Evolutionary conservation across 2,329 filamentous ascomycete genomes (phyloP), one percentile per base, ranked within the genome.

Genomic region (Oidium heveae): DNA sequence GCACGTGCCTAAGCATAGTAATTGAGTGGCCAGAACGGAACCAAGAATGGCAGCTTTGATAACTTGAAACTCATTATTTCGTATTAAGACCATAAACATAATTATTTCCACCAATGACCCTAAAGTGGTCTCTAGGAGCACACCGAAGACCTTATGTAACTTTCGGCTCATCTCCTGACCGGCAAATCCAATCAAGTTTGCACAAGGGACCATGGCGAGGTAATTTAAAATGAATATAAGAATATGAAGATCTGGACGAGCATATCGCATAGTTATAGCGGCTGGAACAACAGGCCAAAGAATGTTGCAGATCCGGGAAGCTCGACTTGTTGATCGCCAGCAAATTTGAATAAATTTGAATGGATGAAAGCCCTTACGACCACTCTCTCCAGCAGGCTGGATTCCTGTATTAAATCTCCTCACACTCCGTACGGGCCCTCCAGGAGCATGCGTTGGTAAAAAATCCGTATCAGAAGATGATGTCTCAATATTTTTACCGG

Each of bases 91-190:
- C 71, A 89, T 82, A 67, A 93, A 89, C 24, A 93, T 69, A 47
- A 93, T 75, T 56, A 93, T 81, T 64, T 93, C 86, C 53, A 91
- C 84, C 12, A 87, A 68, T 0, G 82, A 84, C 2, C 82, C 84
- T 84, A 28, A 82, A 82, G 24, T 28, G 24, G 24, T 28, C 24
- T 28, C 24, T 6, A 28, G 24, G 6, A 28, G 24, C 6, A 28
- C 24, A 28, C 24, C 24, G 24, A 28, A 28, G 24, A 28, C 24
- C 24, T 28, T 28, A 28, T 3, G 6, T 56, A 88, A 68, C 67
- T 88, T 89, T 57, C 80, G 74, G 0, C 82, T 76, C 57, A 86
- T 68, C 64, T 85, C 80, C 58, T 81, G 76, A 13, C 82, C 81
- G 7, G 81, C 79, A 61, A 86, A 87, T 0, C 83, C 83, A 52